Evolutionary conservation across 805 yeast genomes (phyloP), one percentile per base, ranked within the genome.

Genomic region (Metschnikowia sp.): DNA sequence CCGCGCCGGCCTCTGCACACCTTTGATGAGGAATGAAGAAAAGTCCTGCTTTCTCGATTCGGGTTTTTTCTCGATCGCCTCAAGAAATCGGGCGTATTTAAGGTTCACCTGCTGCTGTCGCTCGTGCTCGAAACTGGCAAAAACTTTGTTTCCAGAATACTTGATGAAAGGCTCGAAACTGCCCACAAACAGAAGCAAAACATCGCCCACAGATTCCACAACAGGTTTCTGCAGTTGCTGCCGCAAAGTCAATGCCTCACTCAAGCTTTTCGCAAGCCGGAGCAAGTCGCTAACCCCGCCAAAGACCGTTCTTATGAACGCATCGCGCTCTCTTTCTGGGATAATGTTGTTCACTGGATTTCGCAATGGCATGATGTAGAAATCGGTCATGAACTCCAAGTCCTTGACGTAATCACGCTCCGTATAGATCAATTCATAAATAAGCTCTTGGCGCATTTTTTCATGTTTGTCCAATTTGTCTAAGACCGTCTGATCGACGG

Each of bases 391-490:
- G 55, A 91, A 88, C 65, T 94, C 99, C 59, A 94, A 74, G 60
- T 94, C 96, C 68, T 90, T 91, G 44, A 94, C 96, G 65, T 91
- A 94, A 55, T 94, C 96, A 49, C 97, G 80, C 70, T 94, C 98
- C 2, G 97, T 92, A 54, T 87, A 87, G 42, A 89, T 87, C 31
- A 91, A 85, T 68, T 94, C 99, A 69, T 89, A 92, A 40, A 94
- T 94, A 53, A 91, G 83, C 61, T 94, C 99, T 66, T 94, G 99
- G 53, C 98, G 79, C 70, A 89, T 89, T 58, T 88, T 84, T 63
- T 94, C 99, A 44, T 73, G 78, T 57, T 88, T 91, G 48, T 88
- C 88, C 48, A 92, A 77, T 40, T 83, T 75, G 47, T 88, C 95
- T 61, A 91, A 78, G 6, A 90, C 69, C 38, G 82, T 83, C 58